Conservation (phyloP, 305 asterid species). For the Withania somnifera region DNA sequence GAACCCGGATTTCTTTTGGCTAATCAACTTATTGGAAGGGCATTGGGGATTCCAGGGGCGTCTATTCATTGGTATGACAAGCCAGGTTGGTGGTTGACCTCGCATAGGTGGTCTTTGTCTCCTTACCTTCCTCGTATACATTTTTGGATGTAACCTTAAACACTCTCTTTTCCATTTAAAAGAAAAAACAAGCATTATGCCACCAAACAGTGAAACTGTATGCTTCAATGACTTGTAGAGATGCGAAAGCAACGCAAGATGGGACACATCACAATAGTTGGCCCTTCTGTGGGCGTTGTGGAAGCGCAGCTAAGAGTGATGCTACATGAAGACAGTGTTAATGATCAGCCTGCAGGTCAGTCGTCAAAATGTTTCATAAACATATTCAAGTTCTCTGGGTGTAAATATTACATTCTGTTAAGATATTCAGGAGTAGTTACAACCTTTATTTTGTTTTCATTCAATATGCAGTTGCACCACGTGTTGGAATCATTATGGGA, state of each 20-base stretch:
- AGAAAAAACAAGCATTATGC: background rate
- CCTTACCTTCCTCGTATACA: background rate
- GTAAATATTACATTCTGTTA: background rate
- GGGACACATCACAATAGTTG: constrained; percentile 90
- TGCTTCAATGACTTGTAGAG: constrained; percentile 28
- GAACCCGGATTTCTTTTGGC: constrained; percentile 69
- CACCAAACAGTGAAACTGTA: background rate
- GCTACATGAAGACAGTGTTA: constrained; percentile 39
- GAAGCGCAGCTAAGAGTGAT: constrained; percentile 55
- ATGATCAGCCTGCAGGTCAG: constrained; percentile 41
- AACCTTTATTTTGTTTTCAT: background rate
- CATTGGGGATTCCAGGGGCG: constrained; percentile 71
- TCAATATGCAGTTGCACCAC: constrained; percentile 45
- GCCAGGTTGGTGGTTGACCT: constrained; percentile 56
- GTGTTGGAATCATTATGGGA: constrained; percentile 97
- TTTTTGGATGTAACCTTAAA: background rate
- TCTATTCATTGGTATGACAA: constrained; percentile 95
- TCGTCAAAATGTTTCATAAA: background rate
- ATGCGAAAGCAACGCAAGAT: constrained; percentile 93
- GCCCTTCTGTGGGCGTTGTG: constrained; percentile 70
- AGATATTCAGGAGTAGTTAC: background rate
- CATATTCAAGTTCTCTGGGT: background rate
- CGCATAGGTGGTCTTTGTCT: background rate
- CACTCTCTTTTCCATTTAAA: background rate
- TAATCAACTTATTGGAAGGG: constrained; percentile 61